Evolutionary conservation across 2,329 filamentous ascomycete species (phyloP).

Genomic region (Botrytis galanthina): DNA sequence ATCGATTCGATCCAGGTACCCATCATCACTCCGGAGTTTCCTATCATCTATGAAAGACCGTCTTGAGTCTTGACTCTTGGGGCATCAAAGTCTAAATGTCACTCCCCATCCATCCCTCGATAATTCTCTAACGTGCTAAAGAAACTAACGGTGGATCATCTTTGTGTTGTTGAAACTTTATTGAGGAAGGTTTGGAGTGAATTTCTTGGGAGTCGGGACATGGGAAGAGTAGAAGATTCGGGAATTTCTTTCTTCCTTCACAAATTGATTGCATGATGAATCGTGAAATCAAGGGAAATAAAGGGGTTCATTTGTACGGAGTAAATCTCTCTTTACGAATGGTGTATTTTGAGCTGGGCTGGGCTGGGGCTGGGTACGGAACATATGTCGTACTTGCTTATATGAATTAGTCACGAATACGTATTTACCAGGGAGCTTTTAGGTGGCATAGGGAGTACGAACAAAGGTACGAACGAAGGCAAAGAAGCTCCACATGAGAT

Average conservation of each 20-base stretch:
- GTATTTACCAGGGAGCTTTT: background rate
- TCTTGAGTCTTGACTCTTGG: too few species aligned
- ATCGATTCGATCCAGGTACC: background rate
- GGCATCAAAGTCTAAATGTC: background rate
- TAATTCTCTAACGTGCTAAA: background rate
- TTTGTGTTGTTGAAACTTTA: background rate
- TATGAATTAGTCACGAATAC: background rate
- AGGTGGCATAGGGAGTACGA: background rate
- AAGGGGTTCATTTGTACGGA: background rate
- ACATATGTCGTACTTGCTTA: background rate
- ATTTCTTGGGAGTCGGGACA: background rate
- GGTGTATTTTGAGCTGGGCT: background rate
- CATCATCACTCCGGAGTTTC: background rate
- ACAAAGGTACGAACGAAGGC: background rate
- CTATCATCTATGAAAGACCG: background rate
- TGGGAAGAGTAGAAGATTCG: background rate
- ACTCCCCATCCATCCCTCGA: background rate
- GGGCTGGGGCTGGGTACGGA: background rate
- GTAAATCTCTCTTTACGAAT: background rate
- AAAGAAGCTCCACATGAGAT: background rate
- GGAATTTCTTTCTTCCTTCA: background rate
- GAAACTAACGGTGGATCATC: background rate
- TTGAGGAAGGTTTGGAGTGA: slow-evolving; percentile 1
- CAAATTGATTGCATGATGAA: background rate
- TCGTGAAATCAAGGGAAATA: background rate